Evolutionary conservation across 73 alveolate species (phyloP), one percentile per base, ranked within the genome.

Genomic region (Blepharisma japonicum): DNA sequence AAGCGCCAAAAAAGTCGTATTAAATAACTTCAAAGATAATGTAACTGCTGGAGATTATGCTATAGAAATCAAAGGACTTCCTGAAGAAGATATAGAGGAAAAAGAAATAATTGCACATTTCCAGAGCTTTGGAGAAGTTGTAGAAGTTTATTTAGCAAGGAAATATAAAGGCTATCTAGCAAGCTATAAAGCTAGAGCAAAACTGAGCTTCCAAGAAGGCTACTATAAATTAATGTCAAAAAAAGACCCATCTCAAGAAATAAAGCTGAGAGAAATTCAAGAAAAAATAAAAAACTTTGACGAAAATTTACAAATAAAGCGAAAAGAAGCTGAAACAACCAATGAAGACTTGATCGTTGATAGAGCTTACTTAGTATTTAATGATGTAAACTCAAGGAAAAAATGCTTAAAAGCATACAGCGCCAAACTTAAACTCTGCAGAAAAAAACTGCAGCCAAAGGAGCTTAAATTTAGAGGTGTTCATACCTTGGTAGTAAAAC

Each of bases 41-140:
- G 47, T 61, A 14, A 61, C 74, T 25, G 47, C 23, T 20, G 74
- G 47, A 2, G 74, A 61, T 61, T 61, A 20, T 61, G 38, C 74
- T 14, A 14, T 61, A 18, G 74, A 61, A 61, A 39, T 61, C 5
- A 61, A 61, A 61, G 74, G 74, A 5, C 74, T 61, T 61, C 74
- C 74, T 61, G 47, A 25, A 61, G 74, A 61, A 18, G 74, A 25
- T 25, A 61, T 25, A 14, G 74, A 61, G 0, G 23, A 61, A 61
- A 25, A 61, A 61, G 18, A 25, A 14, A 11, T 61, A 20, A 25
- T 9, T 2, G 49, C 14, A 61, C 74, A 61, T 61, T 70, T 70
- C 46, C 66, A 70, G 14, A 18, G 27, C n/a, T 70, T 45, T 70
- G 80, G 80, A 18, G 61, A 25, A 54, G 66, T 70, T 4, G 77